Base-by-base conservation (phyloP, 805 yeast genomes). In the Barnettozyma siamensis region DNA sequence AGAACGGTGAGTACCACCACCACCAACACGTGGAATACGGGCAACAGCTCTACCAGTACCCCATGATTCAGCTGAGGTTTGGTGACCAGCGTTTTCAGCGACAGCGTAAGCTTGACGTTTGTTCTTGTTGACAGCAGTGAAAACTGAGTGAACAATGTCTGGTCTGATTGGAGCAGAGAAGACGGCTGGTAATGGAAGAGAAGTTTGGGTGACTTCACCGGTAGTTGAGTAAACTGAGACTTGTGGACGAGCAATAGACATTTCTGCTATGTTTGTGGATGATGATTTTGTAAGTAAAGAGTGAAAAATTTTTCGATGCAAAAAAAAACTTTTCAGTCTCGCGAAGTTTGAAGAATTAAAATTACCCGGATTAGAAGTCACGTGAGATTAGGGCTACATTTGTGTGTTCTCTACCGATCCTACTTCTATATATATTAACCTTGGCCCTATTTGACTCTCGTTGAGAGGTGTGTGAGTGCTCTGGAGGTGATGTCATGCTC, bases 11-110 rank as follows among this genome's bases (percentile, higher is more conserved):
- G 99, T 93, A 86, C 99, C 99, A 72, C 95, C 89, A 80, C 99
- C 99, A 77, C 96, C 96, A 70, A 93, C 98, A 83, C 99, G 89
- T 80, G 99, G 99, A 73, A 93, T 91, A 83, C 99, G 91, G 78
- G 99, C 98, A 69, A 93, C 96, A 76, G 99, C 99, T 81, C 99
- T 89, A 82, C 99, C 99, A 64, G 99, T 93, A 88, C 99, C 99
- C 99, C 99, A 93, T 55, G 99, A 93, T 78, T 88, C 97, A 72
- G 99, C 99, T 54, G 98, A 91, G 75, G 97, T 89, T 80, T 93
- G 98, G 83, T 88, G 95, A 79, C 99, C 99, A 67, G 99, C 99
- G 78, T 88, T 86, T 71, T 82, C 88, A 63, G 98, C 83, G 63
- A 93, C 99, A 70, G 99, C 96, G 84, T 93, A 93, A 74, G 99